Conservation (phyloP, 805 yeast genomes). For the Candida suzukii region DNA sequence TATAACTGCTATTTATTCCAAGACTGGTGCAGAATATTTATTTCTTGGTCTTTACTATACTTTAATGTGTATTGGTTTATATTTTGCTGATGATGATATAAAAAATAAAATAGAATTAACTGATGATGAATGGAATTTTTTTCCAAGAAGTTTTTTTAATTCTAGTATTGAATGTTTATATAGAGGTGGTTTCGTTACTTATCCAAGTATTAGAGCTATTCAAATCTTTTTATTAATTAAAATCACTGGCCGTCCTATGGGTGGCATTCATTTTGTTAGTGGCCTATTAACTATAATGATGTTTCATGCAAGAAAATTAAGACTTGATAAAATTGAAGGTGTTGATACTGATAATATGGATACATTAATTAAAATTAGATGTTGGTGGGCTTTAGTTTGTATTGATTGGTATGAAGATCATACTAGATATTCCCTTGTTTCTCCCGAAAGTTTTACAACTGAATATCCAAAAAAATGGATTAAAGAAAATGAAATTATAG, state of each 20-base stretch:
- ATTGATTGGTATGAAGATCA: slow-evolving; percentile 27
- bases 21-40: slow-evolving; percentile 18
- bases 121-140: slow-evolving; percentile 19
- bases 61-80: slow-evolving; percentile 22
- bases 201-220: slow-evolving; percentile 18
- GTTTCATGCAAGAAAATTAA: slow-evolving; percentile 16
- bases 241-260: slow-evolving; percentile 19
- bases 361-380: slow-evolving; percentile 3
- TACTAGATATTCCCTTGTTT: slow-evolving; percentile 16
- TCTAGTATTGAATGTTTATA: slow-evolving; percentile 25
- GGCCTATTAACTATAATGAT: slow-evolving; percentile 11
- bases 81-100: slow-evolving; percentile 17
- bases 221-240: slow-evolving; percentile 22
- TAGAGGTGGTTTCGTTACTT: slow-evolving; percentile 25
- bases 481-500: slow-evolving; percentile 5
- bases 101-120: slow-evolving; percentile 13
- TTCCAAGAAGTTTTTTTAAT: slow-evolving; percentile 21
- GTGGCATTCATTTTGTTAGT: slow-evolving; percentile 23
- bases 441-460: slow-evolving; percentile 14
- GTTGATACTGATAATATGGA: not conserved
- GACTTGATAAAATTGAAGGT: slow-evolving; percentile 10
- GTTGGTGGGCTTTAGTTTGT: slow-evolving; percentile 24
- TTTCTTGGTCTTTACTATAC: slow-evolving; percentile 24
- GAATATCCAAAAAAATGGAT: slow-evolving; percentile 18
- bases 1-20: slow-evolving; percentile 16